phyloP scores from a whole-genome alignment of 2,329 filamentous ascomycete genomes.

The Ascochyta clinopodiicola region DNA sequence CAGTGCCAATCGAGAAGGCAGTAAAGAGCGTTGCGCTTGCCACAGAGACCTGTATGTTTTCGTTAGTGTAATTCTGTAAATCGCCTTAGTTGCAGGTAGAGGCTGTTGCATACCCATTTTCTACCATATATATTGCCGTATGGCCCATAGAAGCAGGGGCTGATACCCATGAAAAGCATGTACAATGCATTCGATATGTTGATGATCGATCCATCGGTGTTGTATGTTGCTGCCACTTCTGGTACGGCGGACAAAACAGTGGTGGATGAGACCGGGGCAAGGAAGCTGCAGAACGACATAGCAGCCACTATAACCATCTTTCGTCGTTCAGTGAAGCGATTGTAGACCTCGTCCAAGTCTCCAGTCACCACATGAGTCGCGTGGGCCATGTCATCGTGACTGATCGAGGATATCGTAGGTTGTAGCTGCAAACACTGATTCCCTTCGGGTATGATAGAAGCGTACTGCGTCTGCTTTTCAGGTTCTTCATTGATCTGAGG shows the following conservation, averaged over 20 bases:
- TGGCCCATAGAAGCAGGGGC: constrained; percentile 73
- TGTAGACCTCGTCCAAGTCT: constrained; percentile 64
- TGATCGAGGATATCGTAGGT: constrained; percentile 40
- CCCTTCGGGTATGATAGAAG: constrained; percentile 37
- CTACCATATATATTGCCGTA: constrained; percentile 61
- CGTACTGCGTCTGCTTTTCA: constrained; percentile 38
- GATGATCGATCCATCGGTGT: constrained; percentile 71
- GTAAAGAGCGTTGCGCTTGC: constrained; percentile 69
- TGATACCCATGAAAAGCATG: constrained; percentile 72
- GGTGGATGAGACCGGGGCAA: constrained; percentile 77
- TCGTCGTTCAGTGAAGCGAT: constrained; percentile 64
- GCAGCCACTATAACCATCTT: constrained; percentile 73
- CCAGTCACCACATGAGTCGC: constrained; percentile 37
- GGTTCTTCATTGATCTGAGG: constrained; percentile 16
- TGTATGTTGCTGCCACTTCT: constrained; percentile 71
- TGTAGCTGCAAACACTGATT: constrained; percentile 35
- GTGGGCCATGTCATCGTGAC: constrained; percentile 43
- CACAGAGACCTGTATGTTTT: constrained; percentile 59
- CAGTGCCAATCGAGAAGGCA: constrained; percentile 73
- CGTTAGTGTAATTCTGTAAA: constrained; percentile 21
- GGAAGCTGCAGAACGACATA: constrained; percentile 75
- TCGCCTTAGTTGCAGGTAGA: too few species aligned
- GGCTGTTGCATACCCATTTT: constrained; percentile 52
- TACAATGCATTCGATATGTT: constrained; percentile 79
- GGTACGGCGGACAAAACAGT: constrained; percentile 75